phyloP scores from a whole-genome alignment of 169 alveolate species.

The Amoebophrya sp. region DNA sequence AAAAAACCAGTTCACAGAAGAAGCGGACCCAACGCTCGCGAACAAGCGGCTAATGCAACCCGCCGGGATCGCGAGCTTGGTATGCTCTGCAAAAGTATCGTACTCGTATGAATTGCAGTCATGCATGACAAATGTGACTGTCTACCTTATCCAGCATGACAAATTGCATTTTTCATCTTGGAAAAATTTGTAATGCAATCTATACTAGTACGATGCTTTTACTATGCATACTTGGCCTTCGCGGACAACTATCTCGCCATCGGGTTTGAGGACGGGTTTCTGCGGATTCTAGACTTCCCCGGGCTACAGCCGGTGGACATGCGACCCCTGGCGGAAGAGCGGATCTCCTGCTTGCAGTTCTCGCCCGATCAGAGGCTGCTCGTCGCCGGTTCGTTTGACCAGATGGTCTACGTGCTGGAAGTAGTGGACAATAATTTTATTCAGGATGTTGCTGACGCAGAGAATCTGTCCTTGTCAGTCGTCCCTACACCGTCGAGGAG shows the following conservation, averaged over 20 bases:
- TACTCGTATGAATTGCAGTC: no score
- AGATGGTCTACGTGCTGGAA: neutral
- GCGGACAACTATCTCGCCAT: neutral
- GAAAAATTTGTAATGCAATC: no score
- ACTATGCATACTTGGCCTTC: no score
- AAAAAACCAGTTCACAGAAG: neutral
- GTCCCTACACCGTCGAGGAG: no score
- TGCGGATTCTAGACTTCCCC: neutral
- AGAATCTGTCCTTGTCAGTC: no score
- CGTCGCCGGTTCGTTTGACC: neutral
- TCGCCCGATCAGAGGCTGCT: neutral
- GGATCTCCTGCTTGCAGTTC: neutral
- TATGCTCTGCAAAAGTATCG: no score
- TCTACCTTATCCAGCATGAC: no score
- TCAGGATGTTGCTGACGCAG: no score
- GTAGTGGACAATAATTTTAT: no score
- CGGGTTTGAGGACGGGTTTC: conserved; percentile 4
- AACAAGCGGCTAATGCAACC: neutral
- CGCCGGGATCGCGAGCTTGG: neutral
- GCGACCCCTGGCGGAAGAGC: neutral
- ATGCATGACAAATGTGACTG: no score
- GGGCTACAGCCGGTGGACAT: neutral
- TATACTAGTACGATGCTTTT: no score
- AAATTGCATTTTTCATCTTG: no score
- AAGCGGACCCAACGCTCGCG: neutral